phyloP scores from a whole-genome alignment of 306 rosid species.

The Boehmeria nivea region DNA sequence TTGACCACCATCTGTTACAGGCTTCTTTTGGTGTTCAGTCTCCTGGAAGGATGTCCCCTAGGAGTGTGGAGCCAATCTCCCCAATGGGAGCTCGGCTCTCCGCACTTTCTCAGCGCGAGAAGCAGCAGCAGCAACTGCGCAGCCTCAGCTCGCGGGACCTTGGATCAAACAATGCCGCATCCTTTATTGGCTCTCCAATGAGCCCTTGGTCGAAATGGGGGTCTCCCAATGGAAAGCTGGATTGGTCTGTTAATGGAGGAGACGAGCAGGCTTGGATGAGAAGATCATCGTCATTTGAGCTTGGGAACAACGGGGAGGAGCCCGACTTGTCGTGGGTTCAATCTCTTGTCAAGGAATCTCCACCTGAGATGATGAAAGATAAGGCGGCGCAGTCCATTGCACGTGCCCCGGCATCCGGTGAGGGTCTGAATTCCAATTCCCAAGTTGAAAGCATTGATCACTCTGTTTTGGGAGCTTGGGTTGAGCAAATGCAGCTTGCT shows the following conservation, averaged over 20 bases:
- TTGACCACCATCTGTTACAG: constrained; percentile 57
- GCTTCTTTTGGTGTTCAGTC: constrained; percentile 61
- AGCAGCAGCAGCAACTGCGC: constrained; percentile 60
- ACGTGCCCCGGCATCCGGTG: constrained; percentile 47
- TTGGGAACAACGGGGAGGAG: constrained; percentile 64
- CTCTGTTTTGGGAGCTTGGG: constrained; percentile 82
- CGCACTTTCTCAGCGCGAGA: constrained; percentile 58
- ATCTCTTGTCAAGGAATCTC: constrained; percentile 80
- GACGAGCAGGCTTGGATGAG: constrained; percentile 39
- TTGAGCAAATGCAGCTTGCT: constrained; percentile 89
- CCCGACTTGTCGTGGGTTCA: constrained; percentile 92
- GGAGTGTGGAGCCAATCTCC: constrained; percentile 67
- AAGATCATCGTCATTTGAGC: constrained; percentile 53
- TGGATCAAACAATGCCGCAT: constrained; percentile 40
- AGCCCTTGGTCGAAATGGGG: constrained; percentile 78
- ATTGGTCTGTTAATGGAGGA: constrained; percentile 48
- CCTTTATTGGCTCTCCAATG: constrained; percentile 59
- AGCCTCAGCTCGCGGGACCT: constrained; percentile 72
- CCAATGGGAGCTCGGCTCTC: constrained; percentile 62
- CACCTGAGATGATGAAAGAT: constrained; percentile 62
- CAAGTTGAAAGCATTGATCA: constrained; percentile 62
- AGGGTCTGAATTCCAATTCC: constrained; percentile 47
- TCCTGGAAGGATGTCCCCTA: constrained; percentile 88
- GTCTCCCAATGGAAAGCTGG: constrained; percentile 59
- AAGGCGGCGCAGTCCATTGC: constrained; percentile 36